Evolutionary conservation across 345 rosid genomes (phyloP).

Genomic region (Eucalyptus curtisii): DNA sequence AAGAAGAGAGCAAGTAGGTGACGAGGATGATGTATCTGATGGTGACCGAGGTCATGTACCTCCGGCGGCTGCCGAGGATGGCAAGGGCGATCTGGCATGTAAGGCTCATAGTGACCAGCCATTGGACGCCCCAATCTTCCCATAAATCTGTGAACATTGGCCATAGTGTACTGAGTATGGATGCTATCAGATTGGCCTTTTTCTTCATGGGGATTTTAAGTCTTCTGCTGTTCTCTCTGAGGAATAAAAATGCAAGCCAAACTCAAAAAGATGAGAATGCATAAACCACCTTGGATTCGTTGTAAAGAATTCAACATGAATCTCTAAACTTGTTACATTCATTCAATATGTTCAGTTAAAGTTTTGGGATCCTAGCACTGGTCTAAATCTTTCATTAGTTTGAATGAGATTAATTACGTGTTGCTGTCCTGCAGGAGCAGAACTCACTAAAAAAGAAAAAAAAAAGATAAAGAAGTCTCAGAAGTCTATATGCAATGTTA

Average conservation of each 20-base stretch:
- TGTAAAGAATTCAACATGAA: background rate
- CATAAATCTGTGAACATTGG: background rate
- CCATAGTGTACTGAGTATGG: background rate
- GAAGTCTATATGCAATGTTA: background rate
- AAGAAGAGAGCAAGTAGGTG: background rate
- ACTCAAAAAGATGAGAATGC: background rate
- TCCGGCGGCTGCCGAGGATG: slow-evolving; percentile 3
- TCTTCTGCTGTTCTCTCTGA: background rate
- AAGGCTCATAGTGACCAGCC: background rate
- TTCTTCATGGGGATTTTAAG: background rate
- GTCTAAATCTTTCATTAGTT: background rate
- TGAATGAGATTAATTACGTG: background rate
- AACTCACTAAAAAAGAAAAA: background rate
- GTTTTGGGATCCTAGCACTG: background rate
- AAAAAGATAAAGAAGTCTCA: background rate
- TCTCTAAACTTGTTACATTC: background rate
- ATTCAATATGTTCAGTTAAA: background rate
- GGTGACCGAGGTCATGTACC: background rate
- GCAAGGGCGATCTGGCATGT: background rate
- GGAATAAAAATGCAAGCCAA: background rate
- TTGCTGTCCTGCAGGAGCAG: background rate
- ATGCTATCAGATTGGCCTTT: background rate
- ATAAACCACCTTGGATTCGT: background rate
- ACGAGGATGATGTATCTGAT: background rate
- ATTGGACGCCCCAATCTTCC: slow-evolving; percentile 5